Base-by-base conservation (phyloP, 805 yeast species). In the Millerago galiae region DNA sequence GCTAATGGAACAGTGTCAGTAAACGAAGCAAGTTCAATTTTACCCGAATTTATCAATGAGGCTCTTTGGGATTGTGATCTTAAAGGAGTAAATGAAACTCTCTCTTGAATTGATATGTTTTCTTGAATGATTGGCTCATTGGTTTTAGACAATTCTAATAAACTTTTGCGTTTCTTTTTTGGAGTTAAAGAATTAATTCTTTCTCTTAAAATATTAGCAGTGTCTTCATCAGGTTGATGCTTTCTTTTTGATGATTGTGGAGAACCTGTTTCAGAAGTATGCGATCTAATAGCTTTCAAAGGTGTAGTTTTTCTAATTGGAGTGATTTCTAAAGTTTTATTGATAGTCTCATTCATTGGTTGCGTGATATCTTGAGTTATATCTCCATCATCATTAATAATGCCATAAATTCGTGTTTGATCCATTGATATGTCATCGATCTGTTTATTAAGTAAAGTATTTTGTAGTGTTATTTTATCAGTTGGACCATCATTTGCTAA, bases 241-340 rank as follows among this genome's bases (percentile, higher is more conserved):
- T 47, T 51, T 21, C 60, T 45, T 37, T 54, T 58, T 6, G 54
- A 48, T 0, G 60, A 56, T 35, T 47, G 49, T 12, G 61, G 61
- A 1, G 61, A 58, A 2, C 61, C 61, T 2, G 56, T 52, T 35
- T 56, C 60, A 3, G 61, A 52, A 8, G 61, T 58, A 26, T 56
- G 61, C 4, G 60, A 56, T 41, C 55, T 51, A 17, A 36, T 44
- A 3, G 58, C 38, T 39, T 48, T 53, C 49, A 55, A 41, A 4
- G 61, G 61, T 3, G 61, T 25, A n/a, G 35, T 15, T n/a, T 35
- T 26, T 18, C 28, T 34, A 4, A 31, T 8, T 12, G 43, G 41
- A 5, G 40, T 34, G 9, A 18, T 28, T 4, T 30, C 18, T 8
- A 27, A 12, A 5, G 30, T 32, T 13, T 21, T 31, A 4, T 41